These are phyloP conservation scores for Apiospora hydei DNA, from an alignment of 2,329 filamentous ascomycete genomes.

Conservation along the genomic window DNA sequence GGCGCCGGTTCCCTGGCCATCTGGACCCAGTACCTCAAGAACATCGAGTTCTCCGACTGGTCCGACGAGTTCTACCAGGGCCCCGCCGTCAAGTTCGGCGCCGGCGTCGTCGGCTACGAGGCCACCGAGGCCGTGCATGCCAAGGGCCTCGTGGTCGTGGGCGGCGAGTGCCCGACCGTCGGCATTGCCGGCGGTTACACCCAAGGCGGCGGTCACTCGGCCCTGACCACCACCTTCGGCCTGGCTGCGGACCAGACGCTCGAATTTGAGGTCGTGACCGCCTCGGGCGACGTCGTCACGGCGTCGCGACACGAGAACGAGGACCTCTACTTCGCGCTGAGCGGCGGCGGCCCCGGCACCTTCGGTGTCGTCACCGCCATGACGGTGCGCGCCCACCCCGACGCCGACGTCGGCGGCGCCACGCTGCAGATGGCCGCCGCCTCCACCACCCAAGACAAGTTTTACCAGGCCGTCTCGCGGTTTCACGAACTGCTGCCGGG, in stretches of 20 bases:
- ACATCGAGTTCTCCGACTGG: slow-evolving; percentile 36
- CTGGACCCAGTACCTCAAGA: slow-evolving; percentile 43
- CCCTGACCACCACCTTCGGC: slow-evolving; percentile 52
- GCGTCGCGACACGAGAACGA: slow-evolving; percentile 50
- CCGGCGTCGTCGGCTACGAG: slow-evolving; percentile 38
- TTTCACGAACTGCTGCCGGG: slow-evolving; percentile 36
- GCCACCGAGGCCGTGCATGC: slow-evolving; percentile 41
- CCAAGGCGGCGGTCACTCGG: slow-evolving; percentile 60
- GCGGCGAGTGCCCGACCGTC: slow-evolving; percentile 57
- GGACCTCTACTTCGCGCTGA: slow-evolving; percentile 62
- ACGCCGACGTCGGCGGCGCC: slow-evolving; percentile 33
- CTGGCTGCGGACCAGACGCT: slow-evolving; percentile 58
- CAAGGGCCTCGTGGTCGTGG: slow-evolving; percentile 50
- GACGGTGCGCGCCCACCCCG: slow-evolving; percentile 34
- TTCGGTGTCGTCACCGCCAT: slow-evolving; percentile 53
- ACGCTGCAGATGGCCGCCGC: slow-evolving; percentile 32
- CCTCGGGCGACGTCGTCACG: slow-evolving; percentile 38
- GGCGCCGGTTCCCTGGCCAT: slow-evolving; percentile 41
- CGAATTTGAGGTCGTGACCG: slow-evolving; percentile 52
- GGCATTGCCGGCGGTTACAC: slow-evolving; percentile 60
- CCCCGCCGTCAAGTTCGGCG: slow-evolving; percentile 39
- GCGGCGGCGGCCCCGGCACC: slow-evolving; percentile 56
- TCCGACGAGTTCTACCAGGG: slow-evolving; percentile 35
- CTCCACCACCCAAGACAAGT: slow-evolving; percentile 32
- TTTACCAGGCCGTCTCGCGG: slow-evolving; percentile 33